Evolutionary conservation across 352 stramenopile species (phyloP), one percentile per base, ranked within the genome.

Genomic region (Phytophthora cryptogea): DNA sequence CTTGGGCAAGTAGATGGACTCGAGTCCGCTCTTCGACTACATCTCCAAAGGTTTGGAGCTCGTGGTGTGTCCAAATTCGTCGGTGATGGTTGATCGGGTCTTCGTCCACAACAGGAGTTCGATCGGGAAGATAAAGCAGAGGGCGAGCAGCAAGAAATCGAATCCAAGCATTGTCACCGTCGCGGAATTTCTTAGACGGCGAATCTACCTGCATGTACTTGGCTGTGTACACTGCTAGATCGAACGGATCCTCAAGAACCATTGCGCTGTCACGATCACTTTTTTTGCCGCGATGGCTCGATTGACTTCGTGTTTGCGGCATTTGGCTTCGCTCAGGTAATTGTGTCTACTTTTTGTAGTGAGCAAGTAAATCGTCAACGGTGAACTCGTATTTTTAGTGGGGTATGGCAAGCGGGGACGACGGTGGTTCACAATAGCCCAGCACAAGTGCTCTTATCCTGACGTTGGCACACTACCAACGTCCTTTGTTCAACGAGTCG

Each of bases 41-140:
- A 5, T 72, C 52, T 30, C 65, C 66, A 37, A 88, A 89, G 11
- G 3, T 14, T 20, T 68, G 30, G 10, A 89, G 74, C 46, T 91
- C 62, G 14, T 69, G 47, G 14, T 62, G 53, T 0, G 74, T 79
- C 79, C 77, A 89, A 11, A 88, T 63, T n/a, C 65, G 70, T 6
- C 69, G 74, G 2, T 39, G 40, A n/a, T 31, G 50, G 28, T 84
- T 66, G 8, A 57, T 63, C 1, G 39, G 45, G 40, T 85, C 75
- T 58, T 78, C 79, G 37, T 87, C 73, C 14, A 40, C 46, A 23
- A 77, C 68, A 8, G 77, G 42, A 43, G 55, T 59, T 23, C 79
- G 65, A 51, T 74, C 64, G 10, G 78, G 73, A 5, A 91, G 63
- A 54, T 89, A 88, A 20, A 89, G 7, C 47, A 77, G 37, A 10